Evolutionary conservation across 805 yeast species (phyloP), one percentile per base, ranked within the genome.

Genomic region (Ogataea minuta): DNA sequence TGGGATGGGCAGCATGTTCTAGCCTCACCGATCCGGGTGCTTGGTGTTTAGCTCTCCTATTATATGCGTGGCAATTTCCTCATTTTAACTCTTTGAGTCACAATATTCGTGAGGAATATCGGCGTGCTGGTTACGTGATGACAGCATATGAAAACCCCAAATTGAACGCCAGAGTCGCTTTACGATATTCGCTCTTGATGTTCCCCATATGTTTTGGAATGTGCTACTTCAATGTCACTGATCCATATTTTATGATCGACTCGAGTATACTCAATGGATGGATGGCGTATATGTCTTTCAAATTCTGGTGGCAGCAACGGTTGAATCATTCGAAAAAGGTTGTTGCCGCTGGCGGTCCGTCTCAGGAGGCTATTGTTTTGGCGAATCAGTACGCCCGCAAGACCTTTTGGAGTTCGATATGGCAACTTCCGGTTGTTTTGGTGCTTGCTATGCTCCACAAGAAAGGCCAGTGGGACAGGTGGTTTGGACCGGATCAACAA

Each of bases 21-120:
- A 76, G 89, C 1, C 64, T 90, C 25, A 50, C 73, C 3, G 86
- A 88, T 47, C 96, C 98, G 0, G 97, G 93, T 6, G 95, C 95
- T 3, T 91, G 98, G 98, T 79, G 90, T 56, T 67, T 93, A 16
- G 97, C 97, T 1, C 87, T 84, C 0, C 66, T 93, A 36, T 66
- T 93, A 27, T 93, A 85, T 57, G 96, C 97, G 6, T 93, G 99
- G 99, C 99, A 93, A 63, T 93, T 93, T 62, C 99, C 99, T 2
- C 99, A 93, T 61, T 93, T 93, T 69, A 93, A 91, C 65, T 77
- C 97, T 0, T 73, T 93, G 33, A 82, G 95, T 36, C 96, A 90
- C 63, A 83, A 83, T 50, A 81, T 93, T 43, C 82, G 89, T 34
- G 81, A 80, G 39, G 97, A 93, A 57, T 93, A 93, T 59, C 81